Percentiles rank a stretch among this genome's conserved stretches.
Conservation (phyloP, 2,329 filamentous ascomycete species). For the Thielaviopsis ethacetica region DNA sequence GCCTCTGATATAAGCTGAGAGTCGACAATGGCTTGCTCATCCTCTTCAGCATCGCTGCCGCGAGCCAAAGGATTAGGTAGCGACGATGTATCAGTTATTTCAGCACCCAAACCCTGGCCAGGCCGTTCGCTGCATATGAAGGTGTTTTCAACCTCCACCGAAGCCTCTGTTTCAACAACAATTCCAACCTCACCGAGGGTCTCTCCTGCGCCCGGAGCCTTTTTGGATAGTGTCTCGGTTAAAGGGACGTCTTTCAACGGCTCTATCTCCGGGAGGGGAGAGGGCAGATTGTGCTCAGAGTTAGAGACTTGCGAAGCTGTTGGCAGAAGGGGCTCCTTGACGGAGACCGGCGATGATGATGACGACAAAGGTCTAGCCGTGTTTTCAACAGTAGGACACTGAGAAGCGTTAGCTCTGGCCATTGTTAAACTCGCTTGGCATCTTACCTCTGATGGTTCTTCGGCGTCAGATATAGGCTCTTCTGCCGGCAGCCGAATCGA, state of each 20-base stretch:
- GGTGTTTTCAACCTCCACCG: not conserved
- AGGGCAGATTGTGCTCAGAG: not conserved
- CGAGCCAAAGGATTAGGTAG: not conserved
- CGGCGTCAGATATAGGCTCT: not conserved
- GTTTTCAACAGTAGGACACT: not conserved
- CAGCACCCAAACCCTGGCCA: too few relatives aligned
- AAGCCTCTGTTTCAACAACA: not conserved
- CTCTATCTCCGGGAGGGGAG: not conserved
- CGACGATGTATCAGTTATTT: too few relatives aligned
- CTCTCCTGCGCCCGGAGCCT: not conserved
- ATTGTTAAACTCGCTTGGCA: not conserved
- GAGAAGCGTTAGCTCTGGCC: not conserved
- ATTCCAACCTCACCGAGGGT: not conserved
- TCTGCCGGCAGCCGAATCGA: not conserved
- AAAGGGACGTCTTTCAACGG: not conserved
- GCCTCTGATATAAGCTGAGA: not conserved
- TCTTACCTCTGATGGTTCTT: not conserved
- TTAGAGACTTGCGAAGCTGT: not conserved
- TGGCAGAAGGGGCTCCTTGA: not conserved
- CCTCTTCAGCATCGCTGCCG: not conserved
- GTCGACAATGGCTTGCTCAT: not conserved
- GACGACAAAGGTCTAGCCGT: not conserved
- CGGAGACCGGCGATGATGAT: not conserved
- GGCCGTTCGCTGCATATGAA: not conserved
- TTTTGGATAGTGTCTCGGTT: not conserved